Base-by-base conservation (phyloP, 2,329 filamentous ascomycete species). In the Dothiorella sarmentorum region DNA sequence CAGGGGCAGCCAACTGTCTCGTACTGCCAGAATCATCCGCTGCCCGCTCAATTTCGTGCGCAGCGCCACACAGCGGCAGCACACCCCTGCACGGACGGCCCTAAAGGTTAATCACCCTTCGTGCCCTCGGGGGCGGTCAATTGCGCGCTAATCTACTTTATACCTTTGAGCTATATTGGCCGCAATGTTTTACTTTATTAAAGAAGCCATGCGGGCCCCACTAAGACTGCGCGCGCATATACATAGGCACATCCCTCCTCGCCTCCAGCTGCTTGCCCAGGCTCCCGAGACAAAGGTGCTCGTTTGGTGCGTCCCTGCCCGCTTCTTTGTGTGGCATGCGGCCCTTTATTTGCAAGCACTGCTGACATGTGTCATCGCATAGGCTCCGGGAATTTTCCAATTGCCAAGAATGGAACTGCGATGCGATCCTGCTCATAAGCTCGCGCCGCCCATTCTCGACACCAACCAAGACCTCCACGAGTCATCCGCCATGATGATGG, bases 331-430 rank as follows among this genome's bases (percentile, higher is more conserved):
- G 40, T 44, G 40, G 49, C 44, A 38, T 38, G 42, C 40, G 47
- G 33, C 38, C 44, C 57, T 52, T 42, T 53, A 38, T 47, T 43
- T 57, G 40, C 38, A 47, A 42, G 24, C 44, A 29, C 44, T 43
- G 53, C 51, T 60, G 42, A 51, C 61, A 61, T 59, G 43, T 61
- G 60, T 60, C 51, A 60, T 59, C 60, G 56, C 47, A 57, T 45
- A 55, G 73, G 45, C 65, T 63, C 57, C 69, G 72, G 52, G 69
- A 74, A 37, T 69, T 75, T 56, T 74, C 73, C 64, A 74, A 74
- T 59, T 75, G n/a, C 61, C 68, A 51, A 67, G 67, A 61, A 71
- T 75, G 62, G 64, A 72, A 58, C 62, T 75, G 67, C 68, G 65
- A 70, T 73, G 69, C 67, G 65, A 73, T 49, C 35, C 58, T 44